phyloP scores from a whole-genome alignment of 177 flowering plant genomes.

The Vitis hybrid region DNA sequence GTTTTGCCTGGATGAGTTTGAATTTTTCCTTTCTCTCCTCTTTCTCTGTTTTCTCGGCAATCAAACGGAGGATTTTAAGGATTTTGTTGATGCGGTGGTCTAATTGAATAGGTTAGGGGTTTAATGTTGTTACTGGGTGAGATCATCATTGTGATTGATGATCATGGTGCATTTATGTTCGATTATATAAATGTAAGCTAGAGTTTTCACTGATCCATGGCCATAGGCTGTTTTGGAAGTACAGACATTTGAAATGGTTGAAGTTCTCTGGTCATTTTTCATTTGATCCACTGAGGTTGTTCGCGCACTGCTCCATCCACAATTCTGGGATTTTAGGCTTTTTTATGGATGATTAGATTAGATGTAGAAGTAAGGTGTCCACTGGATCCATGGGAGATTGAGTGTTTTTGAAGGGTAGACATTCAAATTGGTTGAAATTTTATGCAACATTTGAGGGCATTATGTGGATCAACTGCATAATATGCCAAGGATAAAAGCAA shows the following conservation, averaged over 20 bases:
- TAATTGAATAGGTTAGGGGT: too few relatives aligned
- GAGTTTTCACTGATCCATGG: not conserved
- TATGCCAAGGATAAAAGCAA: not conserved
- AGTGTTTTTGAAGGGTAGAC: not conserved
- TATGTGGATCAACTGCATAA: not conserved
- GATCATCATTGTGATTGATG: too few relatives aligned
- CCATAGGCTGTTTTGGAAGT: not conserved
- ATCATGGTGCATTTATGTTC: not conserved
- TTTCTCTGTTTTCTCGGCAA: too few relatives aligned
- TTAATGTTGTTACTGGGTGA: too few relatives aligned
- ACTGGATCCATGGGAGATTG: not conserved
- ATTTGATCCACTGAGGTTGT: not conserved
- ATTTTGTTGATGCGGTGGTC: too few relatives aligned
- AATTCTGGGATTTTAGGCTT: not conserved
- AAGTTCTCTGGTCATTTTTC: not conserved
- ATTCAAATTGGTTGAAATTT: not conserved
- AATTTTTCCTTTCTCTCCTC: too few relatives aligned
- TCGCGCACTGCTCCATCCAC: not conserved
- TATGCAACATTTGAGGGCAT: not conserved
- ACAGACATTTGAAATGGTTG: not conserved
- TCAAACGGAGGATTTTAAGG: too few relatives aligned
- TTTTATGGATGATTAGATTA: not conserved
- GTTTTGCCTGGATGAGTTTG: too few relatives aligned
- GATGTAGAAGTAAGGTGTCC: not conserved
- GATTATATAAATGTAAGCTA: conserved; percentile 1